These are phyloP conservation scores for Handroanthus guayacan DNA, from an alignment of 257 asterid genomes.

Conservation along the genomic window DNA sequence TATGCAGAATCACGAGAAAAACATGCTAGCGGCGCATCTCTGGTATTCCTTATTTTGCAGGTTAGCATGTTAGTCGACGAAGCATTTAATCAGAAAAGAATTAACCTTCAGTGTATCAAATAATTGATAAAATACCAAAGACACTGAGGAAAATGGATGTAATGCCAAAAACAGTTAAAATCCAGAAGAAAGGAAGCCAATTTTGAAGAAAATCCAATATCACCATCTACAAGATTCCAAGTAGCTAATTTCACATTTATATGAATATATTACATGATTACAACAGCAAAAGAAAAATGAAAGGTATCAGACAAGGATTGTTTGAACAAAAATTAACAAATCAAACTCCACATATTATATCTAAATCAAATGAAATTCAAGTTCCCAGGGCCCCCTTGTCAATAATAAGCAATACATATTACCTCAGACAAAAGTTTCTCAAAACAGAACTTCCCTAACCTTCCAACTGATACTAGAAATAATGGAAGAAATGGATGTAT, in stretches of 20 bases:
- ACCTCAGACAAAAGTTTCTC: neutral
- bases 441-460: neutral
- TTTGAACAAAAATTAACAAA: neutral
- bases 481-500: neutral
- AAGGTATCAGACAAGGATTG: neutral
- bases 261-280: neutral
- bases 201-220: neutral
- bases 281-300: neutral
- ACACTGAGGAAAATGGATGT: neutral
- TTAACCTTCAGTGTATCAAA: neutral
- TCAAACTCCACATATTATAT: neutral
- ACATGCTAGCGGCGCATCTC: neutral
- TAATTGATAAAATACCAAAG: neutral
- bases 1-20: constrained; percentile 8
- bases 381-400: neutral
- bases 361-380: neutral
- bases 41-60: neutral
- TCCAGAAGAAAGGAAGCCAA: neutral
- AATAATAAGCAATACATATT: neutral
- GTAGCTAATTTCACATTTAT: neutral
- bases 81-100: neutral
- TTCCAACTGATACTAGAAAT: neutral
- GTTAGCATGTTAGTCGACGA: neutral
- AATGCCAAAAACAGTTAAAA: neutral
- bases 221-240: constrained; percentile 1